A percentile compares a stretch with the other conserved stretches of the same genome.
Evolutionary conservation across 805 yeast genomes (phyloP).

Genomic region (Pichia phayaonensis): DNA sequence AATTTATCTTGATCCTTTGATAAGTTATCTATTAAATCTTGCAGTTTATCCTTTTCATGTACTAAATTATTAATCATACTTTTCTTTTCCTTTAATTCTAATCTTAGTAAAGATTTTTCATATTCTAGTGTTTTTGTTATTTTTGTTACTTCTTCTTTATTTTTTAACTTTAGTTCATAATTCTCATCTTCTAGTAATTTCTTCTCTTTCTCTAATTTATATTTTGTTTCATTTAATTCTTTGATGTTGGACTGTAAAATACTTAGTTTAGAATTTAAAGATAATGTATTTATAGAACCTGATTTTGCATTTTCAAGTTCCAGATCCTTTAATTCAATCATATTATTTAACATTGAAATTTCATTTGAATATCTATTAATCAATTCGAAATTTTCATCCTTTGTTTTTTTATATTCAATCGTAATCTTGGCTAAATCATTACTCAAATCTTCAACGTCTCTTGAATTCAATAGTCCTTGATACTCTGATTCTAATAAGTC

Average conservation of each 20-base stretch:
- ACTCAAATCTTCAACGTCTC: slow-evolving; percentile 25
- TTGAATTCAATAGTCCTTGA: slow-evolving; percentile 8
- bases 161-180: background rate
- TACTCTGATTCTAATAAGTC: slow-evolving; percentile 7
- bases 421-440: slow-evolving; percentile 34
- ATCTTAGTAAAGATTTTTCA: background rate
- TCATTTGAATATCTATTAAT: slow-evolving; percentile 11
- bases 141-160: slow-evolving; percentile 13
- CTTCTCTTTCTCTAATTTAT: background rate
- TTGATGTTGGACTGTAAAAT: background rate
- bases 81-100: slow-evolving; percentile 11
- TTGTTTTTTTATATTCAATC: slow-evolving; percentile 26
- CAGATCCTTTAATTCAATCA: slow-evolving; percentile 10
- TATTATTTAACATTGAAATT: slow-evolving; percentile 13
- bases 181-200: background rate
- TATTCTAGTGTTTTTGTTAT: slow-evolving; percentile 8
- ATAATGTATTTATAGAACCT: background rate
- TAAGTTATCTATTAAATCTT: slow-evolving; percentile 14
- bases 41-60: slow-evolving; percentile 13
- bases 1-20: slow-evolving; percentile 18
- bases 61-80: slow-evolving; percentile 12
- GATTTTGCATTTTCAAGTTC: slow-evolving; percentile 1
- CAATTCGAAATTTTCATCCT: slow-evolving; percentile 18
- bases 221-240: background rate
- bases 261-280: background rate